Evolutionary conservation across 2,329 filamentous ascomycete genomes (phyloP), one percentile per base, ranked within the genome.

Genomic region (Apiospora marii): DNA sequence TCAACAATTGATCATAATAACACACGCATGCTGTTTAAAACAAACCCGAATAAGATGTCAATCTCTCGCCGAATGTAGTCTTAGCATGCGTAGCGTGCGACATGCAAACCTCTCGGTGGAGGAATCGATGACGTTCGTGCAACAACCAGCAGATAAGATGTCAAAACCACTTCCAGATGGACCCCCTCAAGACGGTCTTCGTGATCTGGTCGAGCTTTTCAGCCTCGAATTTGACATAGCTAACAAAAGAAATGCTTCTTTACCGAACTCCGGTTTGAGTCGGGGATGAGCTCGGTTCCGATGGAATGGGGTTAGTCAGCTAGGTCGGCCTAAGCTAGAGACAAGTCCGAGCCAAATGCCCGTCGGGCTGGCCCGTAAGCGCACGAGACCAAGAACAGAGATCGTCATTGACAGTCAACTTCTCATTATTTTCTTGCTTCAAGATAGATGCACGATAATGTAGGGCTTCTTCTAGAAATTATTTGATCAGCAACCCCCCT

Each of bases 231-330:
- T 34, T 19, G 37, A 61, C 19, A 13, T 61, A 30, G 30, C 30
- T 19, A 37, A 37, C 22, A 37, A 8, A 37, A 30, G 19, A 30
- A 30, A 2, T 64, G n/a, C 19, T 64, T 64, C n/a, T 64, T 41
- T n/a, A 64, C 58, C 58, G 34, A 64, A 41, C 13, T 64, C 58
- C 30, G 58, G 58, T 64, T 64, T 19, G 58, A 24, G 34, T 37
- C 30, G 58, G 58, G 19, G 34, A n/a, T 64, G 30, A 61, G 53
- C 22, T 64, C 58, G 58, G 58, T 64, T 64, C 58, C 58, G 58
- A 13, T 64, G 14, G 19, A 64, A 64, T 64, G 58, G 58, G 58
- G 58, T 64, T 64, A 64, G 58, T 64, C 58, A 64, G 58, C 58
- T 64, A 34, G 58, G 19, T 64, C 58, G 34, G 58, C 34, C 58